Base-by-base conservation (phyloP, 345 rosid species). In the Pistacia atlantica region DNA sequence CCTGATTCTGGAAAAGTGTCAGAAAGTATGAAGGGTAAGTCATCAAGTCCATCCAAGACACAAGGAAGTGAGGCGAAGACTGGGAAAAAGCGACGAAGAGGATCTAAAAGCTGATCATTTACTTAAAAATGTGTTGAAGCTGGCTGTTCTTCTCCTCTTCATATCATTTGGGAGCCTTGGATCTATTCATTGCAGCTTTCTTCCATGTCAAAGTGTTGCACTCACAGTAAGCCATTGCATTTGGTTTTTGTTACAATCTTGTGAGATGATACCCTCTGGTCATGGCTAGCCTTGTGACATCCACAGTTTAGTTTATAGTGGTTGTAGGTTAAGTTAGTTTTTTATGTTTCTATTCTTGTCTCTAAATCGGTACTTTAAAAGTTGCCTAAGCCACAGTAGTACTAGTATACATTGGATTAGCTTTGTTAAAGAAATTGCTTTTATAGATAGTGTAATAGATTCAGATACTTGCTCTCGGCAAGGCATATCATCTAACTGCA, bases 11-110 rank as follows among this genome's bases (percentile, higher is more conserved):
- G 73, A 1, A 78, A 83, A 68, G 77, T 74, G 31, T 60, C 74
- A 22, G 89, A 86, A 83, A 81, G 71, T 71, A 70, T 67, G 0
- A 89, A 91, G 80, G 83, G 82, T 61, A 88, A 89, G 75, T 51
- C 81, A 28, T 69, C 82, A 17, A 72, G 79, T 78, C 81, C 87
- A 60, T 73, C 87, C 17, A 93, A 86, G 86, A 80, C 79, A 14
- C 90, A 33, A 54, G 90, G 86, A 74, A 88, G 87, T 58, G 91
- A 84, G 65, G 48, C 62, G 0, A 90, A 87, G 80, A 82, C 90
- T 3, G 88, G 87, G 49, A 91, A 87, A 77, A 93, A 89, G 83
- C 89, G 93, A 69, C 83, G 84, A 77, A 86, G 93, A 77, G 90
- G 78, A 81, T 80, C 73, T 77, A 73, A 70, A 73, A 61, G 37